Evolutionary conservation across 352 stramenopile species (phyloP).

Genomic region (Hyaloperonospora brassicae): DNA sequence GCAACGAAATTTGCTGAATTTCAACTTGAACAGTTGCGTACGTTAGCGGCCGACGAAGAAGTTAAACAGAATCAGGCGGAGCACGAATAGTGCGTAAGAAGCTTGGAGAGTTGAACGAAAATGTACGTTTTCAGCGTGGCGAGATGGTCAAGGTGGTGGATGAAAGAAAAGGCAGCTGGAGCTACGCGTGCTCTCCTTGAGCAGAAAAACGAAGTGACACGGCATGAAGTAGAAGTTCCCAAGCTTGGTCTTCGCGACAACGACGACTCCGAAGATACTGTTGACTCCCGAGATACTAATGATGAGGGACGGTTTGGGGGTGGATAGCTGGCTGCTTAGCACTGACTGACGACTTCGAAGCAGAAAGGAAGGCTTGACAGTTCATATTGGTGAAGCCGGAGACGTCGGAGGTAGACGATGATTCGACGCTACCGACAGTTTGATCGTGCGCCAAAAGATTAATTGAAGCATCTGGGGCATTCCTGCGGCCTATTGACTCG

Average conservation of each 20-base stretch:
- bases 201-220: conserved; percentile 21
- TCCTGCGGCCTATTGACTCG: too few species aligned
- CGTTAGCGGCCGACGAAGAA: conserved; percentile 44
- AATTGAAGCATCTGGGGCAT: too few species aligned
- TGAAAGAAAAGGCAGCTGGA: conserved; percentile 5
- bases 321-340: conserved; percentile 15
- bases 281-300: conserved; percentile 2
- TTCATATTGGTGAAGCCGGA: too few species aligned
- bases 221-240: conserved; percentile 22
- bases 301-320: conserved; percentile 25
- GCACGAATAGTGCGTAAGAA: conserved; percentile 18
- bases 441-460: too few species aligned
- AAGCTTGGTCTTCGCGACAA: conserved; percentile 20
- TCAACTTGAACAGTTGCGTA: conserved; percentile 64
- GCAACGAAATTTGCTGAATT: conserved; percentile 80
- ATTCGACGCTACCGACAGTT: too few species aligned
- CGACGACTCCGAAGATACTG: conserved; percentile 14
- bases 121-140: too few species aligned
- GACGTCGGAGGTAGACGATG: too few species aligned
- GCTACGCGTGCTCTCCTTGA: conserved; percentile 17
- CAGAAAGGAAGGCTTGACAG: too few species aligned
- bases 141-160: too few species aligned
- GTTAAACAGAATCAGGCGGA: conserved; percentile 26
- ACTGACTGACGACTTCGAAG: too few species aligned
- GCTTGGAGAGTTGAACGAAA: conserved; percentile 22